Base-by-base conservation (phyloP, 1,139 yeast genomes). In the Citeromyces hawaiiensis region DNA sequence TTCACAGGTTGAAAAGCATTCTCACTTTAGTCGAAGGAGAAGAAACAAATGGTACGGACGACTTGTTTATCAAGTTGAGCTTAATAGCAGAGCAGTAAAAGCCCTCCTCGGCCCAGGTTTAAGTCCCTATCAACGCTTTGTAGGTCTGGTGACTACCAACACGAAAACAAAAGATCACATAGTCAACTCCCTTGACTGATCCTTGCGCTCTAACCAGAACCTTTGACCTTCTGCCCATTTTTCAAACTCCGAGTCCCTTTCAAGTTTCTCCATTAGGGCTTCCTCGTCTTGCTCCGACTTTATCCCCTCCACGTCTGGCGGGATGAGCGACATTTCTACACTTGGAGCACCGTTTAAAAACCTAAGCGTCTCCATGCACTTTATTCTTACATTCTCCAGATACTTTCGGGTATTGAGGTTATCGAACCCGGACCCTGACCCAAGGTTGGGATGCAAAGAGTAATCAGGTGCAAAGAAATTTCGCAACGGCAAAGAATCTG, bases 381-480 rank as follows among this genome's bases (percentile, higher is more conserved):
- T 80, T 41, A 75, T 76, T 48, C 76, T 72, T 29, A 91, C 78
- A 52, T 81, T 76, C 51, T 91, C 96, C 43, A 91, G 64, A 54
- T 85, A 87, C 53, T 82, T 83, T 48, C 80, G 81, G 13, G 87
- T 69, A 56, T 91, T 91, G 54, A 83, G 83, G 58, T 91, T 91
- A 51, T 88, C 96, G 29, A 87, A 69, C 43, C 87, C 69, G 43
- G 94, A 96, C 42, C 88, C 93, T 23, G 27, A 23, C 11, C 27
- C 27, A 32, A 91, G 61, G 43, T 80, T 83, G 2, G 97, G 98
- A 56, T 87, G 96, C 41, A 91, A 64, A 14, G 91, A 76, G 59
- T 73, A 83, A 57, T 91, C 97, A 1, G 97, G 98, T 9, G 87
- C 93, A 64, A 87, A 91, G 71, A 88, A 83, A 47, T 80, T 78